Evolutionary conservation across 106 monocot species (phyloP).

Genomic region (Agapanthus africanus): DNA sequence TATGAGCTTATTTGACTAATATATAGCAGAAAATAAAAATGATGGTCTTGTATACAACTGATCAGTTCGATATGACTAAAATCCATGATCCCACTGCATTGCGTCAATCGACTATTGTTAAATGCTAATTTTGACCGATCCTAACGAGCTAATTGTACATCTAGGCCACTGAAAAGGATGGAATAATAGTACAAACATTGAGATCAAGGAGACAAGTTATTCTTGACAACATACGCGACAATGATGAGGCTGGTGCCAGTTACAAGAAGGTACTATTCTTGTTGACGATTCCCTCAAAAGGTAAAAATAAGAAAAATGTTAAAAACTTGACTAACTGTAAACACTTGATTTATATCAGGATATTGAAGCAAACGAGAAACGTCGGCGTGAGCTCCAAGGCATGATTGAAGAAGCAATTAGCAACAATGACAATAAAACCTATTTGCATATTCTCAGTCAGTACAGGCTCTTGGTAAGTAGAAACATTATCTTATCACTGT

Average conservation of each 20-base stretch:
- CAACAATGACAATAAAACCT: constrained; percentile 84
- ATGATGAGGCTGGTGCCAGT: constrained; percentile 86
- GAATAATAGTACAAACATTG: constrained; percentile 46
- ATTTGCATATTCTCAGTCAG: constrained; percentile 92
- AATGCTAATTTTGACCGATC: neutral
- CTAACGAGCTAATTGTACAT: neutral
- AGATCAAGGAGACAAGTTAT: constrained; percentile 81
- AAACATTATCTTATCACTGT: neutral
- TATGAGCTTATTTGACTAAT: no score
- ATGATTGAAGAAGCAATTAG: constrained; percentile 95
- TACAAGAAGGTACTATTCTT: constrained; percentile 67
- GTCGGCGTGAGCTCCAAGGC: constrained; percentile 59
- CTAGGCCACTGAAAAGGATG: constrained; percentile 49
- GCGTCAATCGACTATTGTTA: no score
- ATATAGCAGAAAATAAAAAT: no score
- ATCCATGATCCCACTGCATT: no score
- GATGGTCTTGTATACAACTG: no score
- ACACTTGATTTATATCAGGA: constrained; percentile 35
- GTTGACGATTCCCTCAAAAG: no score
- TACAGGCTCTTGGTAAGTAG: constrained; percentile 84
- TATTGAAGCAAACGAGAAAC: constrained; percentile 81
- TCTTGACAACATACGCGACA: constrained; percentile 96
- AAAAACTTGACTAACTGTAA: neutral
- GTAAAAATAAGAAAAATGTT: no score
- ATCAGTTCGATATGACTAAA: no score